Evolutionary conservation across 768 basidiomycete species (phyloP), one percentile per base, ranked within the genome.

Genomic region (Amanita molliuscula): DNA sequence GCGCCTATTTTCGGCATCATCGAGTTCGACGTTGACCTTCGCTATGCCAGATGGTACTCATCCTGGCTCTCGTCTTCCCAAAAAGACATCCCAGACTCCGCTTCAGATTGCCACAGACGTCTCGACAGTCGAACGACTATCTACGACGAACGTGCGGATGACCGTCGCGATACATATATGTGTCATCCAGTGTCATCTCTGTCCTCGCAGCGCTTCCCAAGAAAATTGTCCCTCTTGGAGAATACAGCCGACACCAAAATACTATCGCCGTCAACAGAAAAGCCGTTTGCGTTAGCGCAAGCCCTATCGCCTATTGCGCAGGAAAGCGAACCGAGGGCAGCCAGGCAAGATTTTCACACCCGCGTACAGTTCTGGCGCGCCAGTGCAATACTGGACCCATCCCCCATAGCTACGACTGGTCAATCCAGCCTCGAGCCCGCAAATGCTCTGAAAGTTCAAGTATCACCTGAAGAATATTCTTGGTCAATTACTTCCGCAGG

Each of bases 1-100:
- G 59, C 76, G 16, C 82, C 87, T 0, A 82, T 94, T 50, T 73
- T 78, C 38, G 92, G 88, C 4, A 81, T 76, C 25, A 75, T 95
- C 25, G 90, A 94, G 65, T 92, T 94, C 61, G 91, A 94, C 64
- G 76, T 94, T 41, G 91, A 94, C 66, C 53, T 77, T 41, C 69
- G 71, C 31, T 76, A 79, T 53, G 91, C 91, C 15, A 74, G 78
- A 25, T 94, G 91, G 91, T 87, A 81, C 57, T 67, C 78, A 15
- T 67, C 79, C 0, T 95, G 88, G 87, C 53, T 81, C 18, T 69
- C 74, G 1, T 70, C 74, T n/a, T 62, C 75, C 48, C 64, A 67
- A 47, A 58, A 73, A 53, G 70, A 76, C 34, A 54, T 64, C 20
- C 57, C 62, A 13, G 79, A 80, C 54, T 58, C 73, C 4, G 73